A percentile compares a stretch with the other conserved stretches of the same genome.
These are phyloP conservation scores for Medakamo hakoo DNA, from an alignment of 139 green algal species.

Conservation along the genomic window DNA sequence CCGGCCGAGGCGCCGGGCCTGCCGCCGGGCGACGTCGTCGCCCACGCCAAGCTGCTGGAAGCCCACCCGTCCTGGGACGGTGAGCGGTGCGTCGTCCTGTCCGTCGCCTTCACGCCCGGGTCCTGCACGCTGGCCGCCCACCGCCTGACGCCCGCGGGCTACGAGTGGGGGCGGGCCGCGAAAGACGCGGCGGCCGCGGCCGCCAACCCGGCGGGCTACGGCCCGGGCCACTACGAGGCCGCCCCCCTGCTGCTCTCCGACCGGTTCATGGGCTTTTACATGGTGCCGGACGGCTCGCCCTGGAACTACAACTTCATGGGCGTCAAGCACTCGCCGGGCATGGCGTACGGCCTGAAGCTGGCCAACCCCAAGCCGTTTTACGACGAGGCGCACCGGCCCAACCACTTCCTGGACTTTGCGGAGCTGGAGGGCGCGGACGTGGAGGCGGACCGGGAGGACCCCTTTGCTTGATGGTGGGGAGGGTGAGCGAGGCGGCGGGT, in stretches of 20 bases:
- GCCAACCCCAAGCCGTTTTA: conserved; percentile 91
- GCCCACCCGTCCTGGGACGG: conserved; percentile 86
- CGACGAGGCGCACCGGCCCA: conserved; percentile 72
- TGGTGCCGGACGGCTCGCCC: conserved; percentile 72
- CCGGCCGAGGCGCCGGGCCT: conserved; percentile 90
- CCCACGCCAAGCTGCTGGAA: conserved; percentile 92
- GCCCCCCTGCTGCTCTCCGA: conserved; percentile 96
- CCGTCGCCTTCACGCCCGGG: conserved; percentile 90
- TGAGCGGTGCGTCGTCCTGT: conserved; percentile 86
- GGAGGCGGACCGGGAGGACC: conserved; percentile 83
- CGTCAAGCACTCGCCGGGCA: conserved; percentile 45
- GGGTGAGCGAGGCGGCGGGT: neutral
- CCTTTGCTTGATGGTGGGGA: conserved; percentile 30
- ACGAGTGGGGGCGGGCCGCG: conserved; percentile 79
- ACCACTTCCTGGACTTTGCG: conserved; percentile 97
- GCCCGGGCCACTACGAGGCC: conserved; percentile 89
- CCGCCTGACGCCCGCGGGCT: conserved; percentile 86
- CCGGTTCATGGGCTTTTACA: conserved; percentile 98
- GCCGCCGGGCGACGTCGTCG: conserved; percentile 68
- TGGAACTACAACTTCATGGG: conserved; percentile 99
- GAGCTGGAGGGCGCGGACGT: conserved; percentile 67
- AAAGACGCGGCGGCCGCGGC: conserved; percentile 46
- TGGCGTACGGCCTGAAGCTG: conserved; percentile 76
- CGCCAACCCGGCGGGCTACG: conserved; percentile 54
- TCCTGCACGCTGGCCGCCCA: conserved; percentile 87